A percentile compares a stretch with the other conserved stretches of the same genome.
These are phyloP conservation scores for Trametes sp. DNA, from an alignment of 1,284 basidiomycete genomes.

Conservation along the genomic window DNA sequence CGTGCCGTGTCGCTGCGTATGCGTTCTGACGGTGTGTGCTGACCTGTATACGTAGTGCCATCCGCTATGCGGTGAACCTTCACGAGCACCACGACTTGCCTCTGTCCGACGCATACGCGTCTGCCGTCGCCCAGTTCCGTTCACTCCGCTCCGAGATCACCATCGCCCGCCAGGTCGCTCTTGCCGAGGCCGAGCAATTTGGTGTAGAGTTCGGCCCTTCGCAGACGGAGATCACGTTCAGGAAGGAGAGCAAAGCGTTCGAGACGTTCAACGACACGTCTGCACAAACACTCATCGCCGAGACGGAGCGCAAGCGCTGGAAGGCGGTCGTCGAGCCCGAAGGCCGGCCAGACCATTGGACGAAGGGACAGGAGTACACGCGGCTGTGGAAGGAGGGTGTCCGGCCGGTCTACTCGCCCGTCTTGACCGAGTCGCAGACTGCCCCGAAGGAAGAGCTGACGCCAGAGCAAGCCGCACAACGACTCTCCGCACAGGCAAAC, in stretches of 20 bases:
- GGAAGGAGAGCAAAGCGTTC: slow-evolving; percentile 68
- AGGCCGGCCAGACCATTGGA: slow-evolving; percentile 59
- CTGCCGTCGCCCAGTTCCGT: slow-evolving; percentile 86
- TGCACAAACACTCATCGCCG: slow-evolving; percentile 62
- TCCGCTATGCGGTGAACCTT: slow-evolving; percentile 84
- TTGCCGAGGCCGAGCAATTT: slow-evolving; percentile 81
- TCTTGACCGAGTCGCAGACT: slow-evolving; percentile 28
- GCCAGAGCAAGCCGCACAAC: slow-evolving; percentile 17
- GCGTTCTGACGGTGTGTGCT: slow-evolving; percentile 20
- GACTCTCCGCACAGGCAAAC: slow-evolving; percentile 15
- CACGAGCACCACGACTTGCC: slow-evolving; percentile 71
- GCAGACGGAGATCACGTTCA: slow-evolving; percentile 67
- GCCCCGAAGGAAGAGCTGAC: slow-evolving; percentile 26
- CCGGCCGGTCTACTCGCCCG: slow-evolving; percentile 61
- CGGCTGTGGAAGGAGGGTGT: slow-evolving; percentile 74
- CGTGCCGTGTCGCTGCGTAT: slow-evolving; percentile 46
- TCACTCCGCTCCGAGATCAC: slow-evolving; percentile 87
- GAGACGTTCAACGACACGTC: slow-evolving; percentile 64
- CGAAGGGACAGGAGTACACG: slow-evolving; percentile 73
- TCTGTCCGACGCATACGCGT: slow-evolving; percentile 83
- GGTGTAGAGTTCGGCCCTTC: slow-evolving; percentile 76
- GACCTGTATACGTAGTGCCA: slow-evolving; percentile 60
- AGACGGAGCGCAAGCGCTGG: slow-evolving; percentile 78
- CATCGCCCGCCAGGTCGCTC: slow-evolving; percentile 78
- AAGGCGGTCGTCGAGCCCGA: slow-evolving; percentile 66